Base-by-base conservation (phyloP, 371 early-diverging fungal genomes). In the Mucor lusitanicus region DNA sequence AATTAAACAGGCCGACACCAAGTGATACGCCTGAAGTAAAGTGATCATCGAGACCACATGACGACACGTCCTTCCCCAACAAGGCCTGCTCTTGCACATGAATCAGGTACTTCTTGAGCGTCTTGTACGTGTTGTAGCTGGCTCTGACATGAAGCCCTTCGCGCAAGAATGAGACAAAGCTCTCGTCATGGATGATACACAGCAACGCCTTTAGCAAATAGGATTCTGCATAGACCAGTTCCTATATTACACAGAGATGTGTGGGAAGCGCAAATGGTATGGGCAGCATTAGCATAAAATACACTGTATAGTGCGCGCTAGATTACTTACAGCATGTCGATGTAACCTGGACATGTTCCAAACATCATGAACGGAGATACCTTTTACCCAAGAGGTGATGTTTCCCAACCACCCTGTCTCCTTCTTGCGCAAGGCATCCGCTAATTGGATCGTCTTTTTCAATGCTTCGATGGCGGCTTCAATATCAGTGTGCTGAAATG, bases 1-100 rank as follows among this genome's bases (percentile, higher is more conserved):
- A 77, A 64, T 76, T 78, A 58, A 85, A 86, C 48, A 74, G 69
- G 13, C 93, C 94, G 39, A 92, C 76, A 33, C 91, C 92, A 27
- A 90, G 82, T 6, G 85, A 82, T 1, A 94, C 89, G 53, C 93
- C 94, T n/a, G 89, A 88, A 44, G 90, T 85, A 73, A 91, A 92
- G 70, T 92, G 90, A 61, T 83, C 88, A 69, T 94, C 94, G 13
- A 91, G 23, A 12, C 55, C 70, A 59, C 82, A 72, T 9, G 61
- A 65, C 17, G 80, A 55, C 0, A 74, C 62, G 25, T 76, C 71
- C 33, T 68, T 75, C 28, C 80, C 80, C 6, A 66, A 66, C n/a
- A 71, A 68, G 5, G 75, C 74, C 33, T 80, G 73, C 13, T 74
- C 74, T 59, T 75, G 56, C 2, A 78, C 76, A 61, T 83, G 69